Evolutionary conservation across 106 monocot genomes (phyloP).

Genomic region (Amphibolis antarctica): DNA sequence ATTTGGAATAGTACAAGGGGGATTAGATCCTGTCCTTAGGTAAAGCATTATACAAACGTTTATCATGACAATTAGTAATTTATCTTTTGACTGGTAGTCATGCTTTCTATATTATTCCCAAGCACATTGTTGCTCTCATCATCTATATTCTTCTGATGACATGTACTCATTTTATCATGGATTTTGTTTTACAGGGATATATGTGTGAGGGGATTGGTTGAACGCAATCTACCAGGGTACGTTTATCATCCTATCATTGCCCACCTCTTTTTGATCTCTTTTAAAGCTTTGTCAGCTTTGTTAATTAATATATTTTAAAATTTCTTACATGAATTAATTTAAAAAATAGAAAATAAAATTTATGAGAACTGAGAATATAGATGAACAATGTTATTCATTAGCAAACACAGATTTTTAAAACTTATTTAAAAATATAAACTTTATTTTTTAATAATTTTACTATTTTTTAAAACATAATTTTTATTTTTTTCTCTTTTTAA

Average conservation of each 20-base stretch:
- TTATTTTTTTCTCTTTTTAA: no score
- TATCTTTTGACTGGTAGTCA: not conserved
- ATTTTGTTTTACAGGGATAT: constrained; percentile 57
- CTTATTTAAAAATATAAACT: no score
- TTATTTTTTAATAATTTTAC: no score
- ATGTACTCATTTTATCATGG: not conserved
- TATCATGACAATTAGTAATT: not conserved
- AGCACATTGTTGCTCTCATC: not conserved
- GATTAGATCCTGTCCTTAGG: constrained; percentile 94
- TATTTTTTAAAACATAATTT: no score
- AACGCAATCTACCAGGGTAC: constrained; percentile 94
- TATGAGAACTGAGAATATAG: no score
- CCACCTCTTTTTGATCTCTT: no score
- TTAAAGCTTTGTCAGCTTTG: no score
- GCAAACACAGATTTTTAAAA: no score
- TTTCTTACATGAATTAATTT: no score
- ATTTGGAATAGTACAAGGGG: constrained; percentile 99
- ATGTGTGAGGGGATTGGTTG: constrained; percentile 87
- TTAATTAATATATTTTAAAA: no score
- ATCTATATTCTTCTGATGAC: not conserved
- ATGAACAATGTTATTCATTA: no score
- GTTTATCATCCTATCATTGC: constrained; percentile 7
- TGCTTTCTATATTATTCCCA: not conserved
- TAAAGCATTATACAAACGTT: constrained; percentile 11
- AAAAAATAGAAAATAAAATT: no score